Conservation (phyloP, 306 rosid genomes). For the Biancaea sappan region DNA sequence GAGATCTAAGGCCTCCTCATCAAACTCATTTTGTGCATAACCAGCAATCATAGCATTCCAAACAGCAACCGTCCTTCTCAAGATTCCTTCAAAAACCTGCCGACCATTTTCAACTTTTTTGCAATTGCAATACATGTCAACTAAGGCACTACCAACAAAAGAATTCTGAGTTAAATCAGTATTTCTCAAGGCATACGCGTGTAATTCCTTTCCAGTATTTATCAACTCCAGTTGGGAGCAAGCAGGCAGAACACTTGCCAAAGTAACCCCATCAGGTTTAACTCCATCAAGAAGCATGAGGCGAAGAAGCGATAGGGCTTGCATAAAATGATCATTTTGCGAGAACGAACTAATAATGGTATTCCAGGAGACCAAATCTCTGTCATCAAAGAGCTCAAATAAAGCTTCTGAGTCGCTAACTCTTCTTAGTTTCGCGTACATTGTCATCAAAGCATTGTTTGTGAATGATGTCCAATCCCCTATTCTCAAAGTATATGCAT, state of each 20-base stretch:
- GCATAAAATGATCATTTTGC: slow-evolving; percentile 66
- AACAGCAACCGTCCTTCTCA: slow-evolving; percentile 50
- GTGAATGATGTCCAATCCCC: slow-evolving; percentile 57
- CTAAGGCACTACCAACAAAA: slow-evolving; percentile 75
- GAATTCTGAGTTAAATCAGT: slow-evolving; percentile 57
- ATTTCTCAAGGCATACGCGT: slow-evolving; percentile 61
- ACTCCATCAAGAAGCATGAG: slow-evolving; percentile 59
- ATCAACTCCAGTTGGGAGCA: slow-evolving; percentile 81
- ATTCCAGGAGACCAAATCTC: slow-evolving; percentile 81
- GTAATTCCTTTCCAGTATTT: slow-evolving; percentile 64
- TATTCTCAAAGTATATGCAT: slow-evolving; percentile 59
- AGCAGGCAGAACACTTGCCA: slow-evolving; percentile 81
- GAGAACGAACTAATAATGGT: slow-evolving; percentile 74
- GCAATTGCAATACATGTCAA: slow-evolving; percentile 91
- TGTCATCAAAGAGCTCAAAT: slow-evolving; percentile 66
- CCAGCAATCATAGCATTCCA: slow-evolving; percentile 91
- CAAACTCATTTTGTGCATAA: slow-evolving; percentile 62
- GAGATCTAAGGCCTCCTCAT: slow-evolving; percentile 60
- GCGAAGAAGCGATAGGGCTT: slow-evolving; percentile 53
- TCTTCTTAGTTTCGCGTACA: slow-evolving; percentile 74
- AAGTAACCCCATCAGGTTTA: slow-evolving; percentile 71
- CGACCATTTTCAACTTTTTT: slow-evolving; percentile 56
- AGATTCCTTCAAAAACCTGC: slow-evolving; percentile 53
- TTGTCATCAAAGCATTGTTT: slow-evolving; percentile 74
- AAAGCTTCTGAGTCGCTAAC: slow-evolving; percentile 54